Percentiles rank a stretch among this genome's conserved stretches.
Conservation (phyloP, 75 land plant genomes). For the Ceratopteris richardii region DNA sequence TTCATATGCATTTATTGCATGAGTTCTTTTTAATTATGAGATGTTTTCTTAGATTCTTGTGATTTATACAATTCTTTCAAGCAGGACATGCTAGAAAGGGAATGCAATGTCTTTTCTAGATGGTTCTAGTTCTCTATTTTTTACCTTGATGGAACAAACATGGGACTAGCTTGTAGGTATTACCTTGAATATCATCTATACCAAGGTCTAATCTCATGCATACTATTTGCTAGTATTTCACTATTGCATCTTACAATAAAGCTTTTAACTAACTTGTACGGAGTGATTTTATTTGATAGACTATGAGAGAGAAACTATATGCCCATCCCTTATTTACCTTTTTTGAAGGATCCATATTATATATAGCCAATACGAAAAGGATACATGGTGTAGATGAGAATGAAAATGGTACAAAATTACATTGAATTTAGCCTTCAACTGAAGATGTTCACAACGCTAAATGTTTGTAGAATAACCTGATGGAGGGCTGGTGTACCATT, state of each 20-base stretch:
- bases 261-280: background rate
- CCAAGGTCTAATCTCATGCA: conserved; percentile 11
- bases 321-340: conserved; percentile 26
- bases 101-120: conserved; percentile 15
- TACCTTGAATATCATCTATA: conserved; percentile 24
- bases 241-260: background rate
- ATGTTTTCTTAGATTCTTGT: too few relatives aligned
- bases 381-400: too few relatives aligned
- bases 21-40: too few relatives aligned
- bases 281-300: conserved; percentile 10
- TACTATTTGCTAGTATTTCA: background rate
- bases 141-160: conserved; percentile 24
- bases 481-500: too few relatives aligned
- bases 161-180: conserved; percentile 25
- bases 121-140: conserved; percentile 33
- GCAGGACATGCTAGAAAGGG: conserved; percentile 15
- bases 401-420: too few relatives aligned
- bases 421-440: too few relatives aligned
- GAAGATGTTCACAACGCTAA: too few relatives aligned
- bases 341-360: conserved; percentile 23
- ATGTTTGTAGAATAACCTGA: too few relatives aligned
- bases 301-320: conserved; percentile 21
- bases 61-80: conserved; percentile 30
- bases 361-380: conserved; percentile 17
- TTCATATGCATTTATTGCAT: too few relatives aligned